phyloP scores from a whole-genome alignment of 768 basidiomycete genomes.

The Chlorophyllum brunneum region DNA sequence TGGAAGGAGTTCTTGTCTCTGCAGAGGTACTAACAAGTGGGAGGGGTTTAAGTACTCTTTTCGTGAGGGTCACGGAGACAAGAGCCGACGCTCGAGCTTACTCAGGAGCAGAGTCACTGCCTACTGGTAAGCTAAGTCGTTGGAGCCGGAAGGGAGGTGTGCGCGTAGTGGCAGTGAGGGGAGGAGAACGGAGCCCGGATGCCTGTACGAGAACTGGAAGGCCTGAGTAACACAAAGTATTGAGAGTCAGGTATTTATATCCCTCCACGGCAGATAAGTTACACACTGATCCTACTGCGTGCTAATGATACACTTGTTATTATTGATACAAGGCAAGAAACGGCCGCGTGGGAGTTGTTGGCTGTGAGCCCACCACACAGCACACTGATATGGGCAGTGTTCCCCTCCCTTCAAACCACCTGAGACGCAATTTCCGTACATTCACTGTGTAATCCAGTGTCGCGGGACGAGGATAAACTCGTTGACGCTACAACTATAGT shows the following conservation, averaged over 20 bases:
- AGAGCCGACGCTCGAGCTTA: background rate
- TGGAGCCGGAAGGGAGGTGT: too few species aligned
- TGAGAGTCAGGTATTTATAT: conserved; percentile 6
- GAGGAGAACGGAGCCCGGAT: background rate
- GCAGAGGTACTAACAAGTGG: too few species aligned
- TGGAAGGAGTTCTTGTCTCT: background rate
- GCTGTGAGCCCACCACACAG: too few species aligned
- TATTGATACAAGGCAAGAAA: background rate
- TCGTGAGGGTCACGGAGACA: too few species aligned
- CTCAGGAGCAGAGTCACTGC: background rate
- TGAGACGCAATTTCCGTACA: too few species aligned
- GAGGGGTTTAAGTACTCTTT: background rate
- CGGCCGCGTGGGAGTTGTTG: too few species aligned
- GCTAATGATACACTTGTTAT: too few species aligned
- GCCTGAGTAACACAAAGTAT: conserved; percentile 1
- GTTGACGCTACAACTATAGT: too few species aligned
- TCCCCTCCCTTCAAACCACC: too few species aligned
- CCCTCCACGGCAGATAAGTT: background rate
- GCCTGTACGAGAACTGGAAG: background rate
- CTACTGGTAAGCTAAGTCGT: too few species aligned
- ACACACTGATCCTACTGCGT: background rate
- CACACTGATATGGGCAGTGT: background rate
- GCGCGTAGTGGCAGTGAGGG: background rate
- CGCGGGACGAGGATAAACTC: too few species aligned
- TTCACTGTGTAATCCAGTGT: too few species aligned